Evolutionary conservation across 2,329 filamentous ascomycete genomes (phyloP).

Genomic region (Teratosphaeria epicoccoides): DNA sequence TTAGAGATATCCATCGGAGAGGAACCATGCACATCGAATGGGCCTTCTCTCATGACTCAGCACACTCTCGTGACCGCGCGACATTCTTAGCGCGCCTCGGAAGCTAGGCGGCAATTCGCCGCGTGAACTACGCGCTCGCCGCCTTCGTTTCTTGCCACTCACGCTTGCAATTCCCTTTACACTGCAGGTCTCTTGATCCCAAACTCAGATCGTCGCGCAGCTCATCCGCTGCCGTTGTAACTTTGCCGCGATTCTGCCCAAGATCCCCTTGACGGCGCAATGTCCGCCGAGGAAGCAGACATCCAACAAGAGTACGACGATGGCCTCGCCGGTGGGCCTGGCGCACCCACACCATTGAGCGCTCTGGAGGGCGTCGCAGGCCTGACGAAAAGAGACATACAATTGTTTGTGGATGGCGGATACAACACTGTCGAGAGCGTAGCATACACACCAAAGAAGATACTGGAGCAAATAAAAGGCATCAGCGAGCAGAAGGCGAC

Average conservation of each 20-base stretch:
- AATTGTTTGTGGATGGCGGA: conserved; percentile 80
- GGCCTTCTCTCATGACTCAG: no score
- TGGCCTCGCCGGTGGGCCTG: conserved; percentile 63
- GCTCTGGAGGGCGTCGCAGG: conserved; percentile 85
- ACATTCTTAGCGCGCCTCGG: no score
- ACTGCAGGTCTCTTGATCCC: not conserved
- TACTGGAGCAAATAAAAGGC: conserved; percentile 90
- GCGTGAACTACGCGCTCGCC: not conserved
- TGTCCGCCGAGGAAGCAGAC: conserved; percentile 47
- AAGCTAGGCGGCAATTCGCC: not conserved
- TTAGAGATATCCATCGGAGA: no score
- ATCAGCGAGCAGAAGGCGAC: conserved; percentile 94
- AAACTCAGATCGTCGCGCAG: not conserved
- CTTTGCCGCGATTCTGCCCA: not conserved
- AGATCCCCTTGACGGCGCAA: conserved; percentile 12
- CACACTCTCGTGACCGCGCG: no score
- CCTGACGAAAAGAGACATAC: conserved; percentile 89
- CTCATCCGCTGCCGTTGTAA: not conserved
- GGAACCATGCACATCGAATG: no score
- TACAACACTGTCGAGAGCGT: conserved; percentile 94
- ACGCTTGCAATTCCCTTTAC: not conserved
- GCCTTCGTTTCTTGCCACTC: not conserved
- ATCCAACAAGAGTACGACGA: conserved; percentile 68
- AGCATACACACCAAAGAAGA: conserved; percentile 73
- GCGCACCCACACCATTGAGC: conserved; percentile 80